These are phyloP conservation scores for Nakazawaea pomicola DNA, from an alignment of 805 yeast genomes.

Conservation along the genomic window DNA sequence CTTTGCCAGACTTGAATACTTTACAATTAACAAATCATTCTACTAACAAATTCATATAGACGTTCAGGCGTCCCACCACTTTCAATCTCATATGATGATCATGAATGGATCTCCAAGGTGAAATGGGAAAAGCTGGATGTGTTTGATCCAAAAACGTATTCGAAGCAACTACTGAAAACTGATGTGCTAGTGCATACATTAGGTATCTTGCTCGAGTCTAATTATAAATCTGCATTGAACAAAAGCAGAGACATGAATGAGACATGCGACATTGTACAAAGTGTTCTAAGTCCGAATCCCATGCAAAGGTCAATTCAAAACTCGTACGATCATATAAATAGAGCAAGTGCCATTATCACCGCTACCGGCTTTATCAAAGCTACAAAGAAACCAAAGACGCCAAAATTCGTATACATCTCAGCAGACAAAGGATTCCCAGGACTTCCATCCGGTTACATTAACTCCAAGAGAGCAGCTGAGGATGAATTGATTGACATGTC, in stretches of 20 bases:
- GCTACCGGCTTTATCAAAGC: conserved; percentile 45
- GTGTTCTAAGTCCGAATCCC: conserved; percentile 53
- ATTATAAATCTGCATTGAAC: conserved; percentile 57
- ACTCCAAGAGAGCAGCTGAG: conserved; percentile 78
- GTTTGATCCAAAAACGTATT: conserved; percentile 58
- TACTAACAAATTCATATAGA: too few relatives aligned
- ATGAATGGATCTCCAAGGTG: conserved; percentile 51
- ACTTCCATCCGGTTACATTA: conserved; percentile 65
- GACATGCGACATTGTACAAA: conserved; percentile 18
- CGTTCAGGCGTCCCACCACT: conserved; percentile 53
- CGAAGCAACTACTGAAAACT: conserved; percentile 38
- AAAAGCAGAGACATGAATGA: conserved; percentile 17
- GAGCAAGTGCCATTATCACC: conserved; percentile 60
- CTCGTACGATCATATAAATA: conserved; percentile 61
- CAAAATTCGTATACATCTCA: conserved; percentile 64
- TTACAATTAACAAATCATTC: too few relatives aligned
- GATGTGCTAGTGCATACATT: conserved; percentile 77
- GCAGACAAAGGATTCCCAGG: conserved; percentile 72
- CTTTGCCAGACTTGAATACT: background rate
- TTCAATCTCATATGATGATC: conserved; percentile 25
- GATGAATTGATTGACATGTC: conserved; percentile 42
- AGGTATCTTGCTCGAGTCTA: conserved; percentile 67
- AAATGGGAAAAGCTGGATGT: conserved; percentile 66
- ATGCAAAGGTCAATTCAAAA: conserved; percentile 40
- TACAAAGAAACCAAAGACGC: conserved; percentile 12